Base-by-base conservation (phyloP, 2,329 filamentous ascomycete genomes). In the Periconia sp. region DNA sequence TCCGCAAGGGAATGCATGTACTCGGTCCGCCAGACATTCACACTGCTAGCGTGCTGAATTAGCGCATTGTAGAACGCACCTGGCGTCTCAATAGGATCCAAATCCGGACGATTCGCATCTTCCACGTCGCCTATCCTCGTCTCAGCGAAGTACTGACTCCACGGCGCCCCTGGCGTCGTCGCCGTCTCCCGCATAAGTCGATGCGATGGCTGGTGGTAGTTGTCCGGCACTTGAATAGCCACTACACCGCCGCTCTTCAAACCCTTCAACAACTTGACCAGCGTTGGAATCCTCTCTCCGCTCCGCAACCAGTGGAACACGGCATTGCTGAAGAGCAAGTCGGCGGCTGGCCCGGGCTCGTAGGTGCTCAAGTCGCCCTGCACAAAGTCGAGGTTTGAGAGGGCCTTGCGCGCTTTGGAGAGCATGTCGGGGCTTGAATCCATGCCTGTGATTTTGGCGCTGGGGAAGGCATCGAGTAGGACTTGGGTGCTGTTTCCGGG, bases 361-460 rank as follows among this genome's bases (percentile, higher is more conserved):
- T 75, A 83, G 0, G 68, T 71, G 0, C 49, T 46, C 2, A 84
- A 38, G 39, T 83, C 79, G 0, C 66, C 77, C 0, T 74, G 57
- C 1, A 60, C 41, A 40, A 84, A 84, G 0, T 75, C 59, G 0
- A 76, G 54, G 4, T 61, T 54, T 0, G 79, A 76, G 4, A 58
- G 29, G 1, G 36, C 4, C 76, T 54, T 0, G 57, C 59, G 3
- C 0, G 82, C 82, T 36, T 75, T 75, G 1, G 56, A 43, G 4
- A 85, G 70, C 82, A 85, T 84, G 50, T 81, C 76, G 0, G 75
- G 73, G 0, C 76, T 80, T 0, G 76, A 76, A 51, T 85, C 82
- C 32, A 85, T 71, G 8, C 80, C 82, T 0, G 69, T 68, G 30
- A 84, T 53, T 0, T 57, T 43, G 0, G 81, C 76, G 4, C 61